phyloP scores from a whole-genome alignment of 2,329 filamentous ascomycete species.

The Fusarium sublunatum region DNA sequence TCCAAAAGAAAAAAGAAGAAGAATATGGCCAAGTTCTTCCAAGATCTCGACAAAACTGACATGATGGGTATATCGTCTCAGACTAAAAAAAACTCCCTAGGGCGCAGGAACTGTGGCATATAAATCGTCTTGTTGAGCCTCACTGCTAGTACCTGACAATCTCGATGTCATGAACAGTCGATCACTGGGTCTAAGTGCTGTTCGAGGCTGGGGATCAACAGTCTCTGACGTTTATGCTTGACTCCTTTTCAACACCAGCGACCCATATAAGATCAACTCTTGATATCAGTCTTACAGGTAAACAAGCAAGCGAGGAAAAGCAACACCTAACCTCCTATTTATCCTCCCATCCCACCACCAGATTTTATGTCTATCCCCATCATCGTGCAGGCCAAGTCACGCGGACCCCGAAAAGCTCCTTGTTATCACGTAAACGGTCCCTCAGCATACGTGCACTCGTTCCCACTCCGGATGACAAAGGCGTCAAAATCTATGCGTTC shows the following conservation, averaged over 20 bases:
- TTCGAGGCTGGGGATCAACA: conserved; percentile 31
- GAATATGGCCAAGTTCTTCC: conserved; percentile 14
- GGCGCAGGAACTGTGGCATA: conserved; percentile 10
- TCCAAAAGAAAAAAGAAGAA: conserved; percentile 18
- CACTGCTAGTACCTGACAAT: conserved; percentile 36
- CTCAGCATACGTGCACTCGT: conserved; percentile 7
- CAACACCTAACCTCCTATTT: neutral
- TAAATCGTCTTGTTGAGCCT: conserved; percentile 33
- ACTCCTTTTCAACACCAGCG: conserved; percentile 15
- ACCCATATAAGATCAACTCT: conserved; percentile 15
- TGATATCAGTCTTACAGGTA: conserved; percentile 7
- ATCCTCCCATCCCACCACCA: neutral
- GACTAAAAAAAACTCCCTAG: neutral
- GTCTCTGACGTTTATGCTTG: conserved; percentile 34
- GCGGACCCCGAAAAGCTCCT: conserved; percentile 13
- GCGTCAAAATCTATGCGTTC: neutral
- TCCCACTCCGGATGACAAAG: conserved; percentile 14
- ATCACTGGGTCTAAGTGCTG: conserved; percentile 31
- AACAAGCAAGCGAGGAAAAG: conserved; percentile 3
- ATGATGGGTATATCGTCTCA: conserved; percentile 21
- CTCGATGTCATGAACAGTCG: conserved; percentile 36
- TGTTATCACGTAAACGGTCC: conserved; percentile 4
- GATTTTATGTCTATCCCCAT: conserved; percentile 29
- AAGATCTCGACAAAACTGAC: conserved; percentile 17
- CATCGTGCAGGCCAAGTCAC: conserved; percentile 11